These are phyloP conservation scores for Pichia sp. DNA, from an alignment of 1,139 yeast genomes.

Conservation along the genomic window DNA sequence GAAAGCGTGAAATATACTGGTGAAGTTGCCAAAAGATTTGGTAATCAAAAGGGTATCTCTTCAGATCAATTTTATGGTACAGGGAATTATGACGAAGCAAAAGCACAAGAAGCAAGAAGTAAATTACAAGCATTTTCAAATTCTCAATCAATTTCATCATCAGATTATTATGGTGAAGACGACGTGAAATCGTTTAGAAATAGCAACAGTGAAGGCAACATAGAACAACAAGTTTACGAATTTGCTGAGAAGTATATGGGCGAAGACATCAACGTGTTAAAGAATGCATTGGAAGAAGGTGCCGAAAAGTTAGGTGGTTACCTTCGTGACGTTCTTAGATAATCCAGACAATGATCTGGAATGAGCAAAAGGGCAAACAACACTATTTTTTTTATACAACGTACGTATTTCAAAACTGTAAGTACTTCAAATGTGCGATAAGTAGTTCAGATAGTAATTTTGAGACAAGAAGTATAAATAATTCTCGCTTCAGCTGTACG, in stretches of 20 bases:
- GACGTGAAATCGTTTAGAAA: conserved; percentile 29
- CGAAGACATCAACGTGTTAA: conserved; percentile 80
- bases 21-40: conserved; percentile 69
- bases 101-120: conserved; percentile 69
- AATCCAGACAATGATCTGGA: too few relatives aligned
- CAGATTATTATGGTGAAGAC: conserved; percentile 88
- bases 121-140: conserved; percentile 77
- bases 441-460: too few relatives aligned
- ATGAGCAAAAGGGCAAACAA: too few relatives aligned
- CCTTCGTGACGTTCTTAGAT: conserved; percentile 67
- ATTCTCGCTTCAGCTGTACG: too few relatives aligned
- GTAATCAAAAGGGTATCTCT: conserved; percentile 87
- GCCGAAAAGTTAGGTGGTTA: conserved; percentile 81
- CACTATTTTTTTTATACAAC: too few relatives aligned
- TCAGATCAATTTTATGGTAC: conserved; percentile 93
- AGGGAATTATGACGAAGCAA: conserved; percentile 71
- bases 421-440: too few relatives aligned
- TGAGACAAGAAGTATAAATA: too few relatives aligned
- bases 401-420: too few relatives aligned
- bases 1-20: conserved; percentile 50
- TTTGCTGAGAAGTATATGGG: conserved; percentile 70
- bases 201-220: conserved; percentile 27
- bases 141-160: conserved; percentile 85
- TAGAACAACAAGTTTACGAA: conserved; percentile 49
- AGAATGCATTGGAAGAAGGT: conserved; percentile 92